phyloP scores from a whole-genome alignment of 306 rosid species.

The Nissolia schottii region DNA sequence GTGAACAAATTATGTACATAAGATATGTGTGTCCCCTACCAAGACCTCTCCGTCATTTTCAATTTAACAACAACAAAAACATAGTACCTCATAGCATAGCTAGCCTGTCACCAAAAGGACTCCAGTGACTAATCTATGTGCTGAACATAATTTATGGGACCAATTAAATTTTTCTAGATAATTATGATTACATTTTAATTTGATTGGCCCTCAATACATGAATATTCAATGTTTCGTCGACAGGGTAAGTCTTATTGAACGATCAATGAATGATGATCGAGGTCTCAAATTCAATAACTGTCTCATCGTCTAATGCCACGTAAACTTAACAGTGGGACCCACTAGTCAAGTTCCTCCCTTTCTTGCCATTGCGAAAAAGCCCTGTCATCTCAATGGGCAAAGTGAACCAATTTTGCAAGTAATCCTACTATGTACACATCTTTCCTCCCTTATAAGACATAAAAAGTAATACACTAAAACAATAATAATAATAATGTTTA shows the following conservation, averaged over 20 bases:
- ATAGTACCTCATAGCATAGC: not conserved
- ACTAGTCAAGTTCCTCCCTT: slow-evolving; percentile 2
- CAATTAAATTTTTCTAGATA: not conserved
- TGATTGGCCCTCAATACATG: slow-evolving; percentile 2
- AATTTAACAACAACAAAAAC: too few relatives aligned
- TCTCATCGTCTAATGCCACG: slow-evolving; percentile 39
- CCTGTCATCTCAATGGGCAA: slow-evolving; percentile 30
- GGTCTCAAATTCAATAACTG: slow-evolving; percentile 23
- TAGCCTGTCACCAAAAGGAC: slow-evolving; percentile 2
- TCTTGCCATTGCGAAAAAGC: slow-evolving; percentile 36
- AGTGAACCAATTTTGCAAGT: slow-evolving; percentile 41
- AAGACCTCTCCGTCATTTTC: slow-evolving; percentile 17
- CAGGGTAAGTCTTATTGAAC: slow-evolving; percentile 22
- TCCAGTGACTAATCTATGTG: not conserved
- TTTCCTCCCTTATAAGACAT: slow-evolving; percentile 16
- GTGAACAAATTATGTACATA: not conserved
- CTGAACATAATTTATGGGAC: not conserved
- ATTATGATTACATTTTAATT: not conserved
- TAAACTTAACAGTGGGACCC: slow-evolving; percentile 23
- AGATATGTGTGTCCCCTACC: not conserved
- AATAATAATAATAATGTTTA: not conserved
- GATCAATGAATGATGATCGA: slow-evolving; percentile 12
- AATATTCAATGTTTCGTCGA: slow-evolving; percentile 35
- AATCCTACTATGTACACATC: not conserved
- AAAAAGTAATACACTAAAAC: not conserved